Base-by-base conservation (phyloP, 2,329 filamentous ascomycete species). In the Cryphonectria carpinicola region DNA sequence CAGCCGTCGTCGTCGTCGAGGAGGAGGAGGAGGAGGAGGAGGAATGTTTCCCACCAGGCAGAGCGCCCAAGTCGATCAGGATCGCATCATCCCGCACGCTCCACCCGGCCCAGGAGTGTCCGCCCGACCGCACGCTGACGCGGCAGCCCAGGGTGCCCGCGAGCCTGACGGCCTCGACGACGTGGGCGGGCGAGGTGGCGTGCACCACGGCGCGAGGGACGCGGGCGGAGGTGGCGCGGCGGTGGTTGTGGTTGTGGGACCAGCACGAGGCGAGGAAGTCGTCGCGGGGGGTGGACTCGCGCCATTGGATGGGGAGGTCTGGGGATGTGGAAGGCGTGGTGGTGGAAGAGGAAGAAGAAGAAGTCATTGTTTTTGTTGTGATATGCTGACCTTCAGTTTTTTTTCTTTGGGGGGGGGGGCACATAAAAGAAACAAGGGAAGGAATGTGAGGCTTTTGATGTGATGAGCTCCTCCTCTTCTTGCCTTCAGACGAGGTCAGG, bases 71-170 rank as follows among this genome's bases (percentile, higher is more conserved):
- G 71, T 84, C 82, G 7, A 83, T 65, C 5, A 83, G 79, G 1
- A 86, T 79, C 0, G 83, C 81, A 67, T 83, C 77, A 35, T 84
- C 81, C 6, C 83, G 79, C 5, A 86, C 80, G 72, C 81, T 82
- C 83, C 83, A 86, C 0, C 78, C 83, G 0, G 83, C 82, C 81
- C 82, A 85, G 63, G 77, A 80, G 72, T 86, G 84, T 0, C 84
- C 84, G 2, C 84, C 84, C 8, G 83, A 83, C 13, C 84, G 80
- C 13, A 86, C 79, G 1, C 81, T 81, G 1, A 85, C 77, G 1
- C 82, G 78, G 68, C 76, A 79, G 8, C 77, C 74, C 10, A 76
- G 67, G 39, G 79, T 66, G 1, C 72, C 77, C 1, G 84, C 83
- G 8, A 85, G 75, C 37, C 76, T 73, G 1, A 84, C 80, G 0